These are phyloP conservation scores for Aspergillus diversus DNA, from an alignment of 495 filamentous ascomycete species.

Conservation along the genomic window DNA sequence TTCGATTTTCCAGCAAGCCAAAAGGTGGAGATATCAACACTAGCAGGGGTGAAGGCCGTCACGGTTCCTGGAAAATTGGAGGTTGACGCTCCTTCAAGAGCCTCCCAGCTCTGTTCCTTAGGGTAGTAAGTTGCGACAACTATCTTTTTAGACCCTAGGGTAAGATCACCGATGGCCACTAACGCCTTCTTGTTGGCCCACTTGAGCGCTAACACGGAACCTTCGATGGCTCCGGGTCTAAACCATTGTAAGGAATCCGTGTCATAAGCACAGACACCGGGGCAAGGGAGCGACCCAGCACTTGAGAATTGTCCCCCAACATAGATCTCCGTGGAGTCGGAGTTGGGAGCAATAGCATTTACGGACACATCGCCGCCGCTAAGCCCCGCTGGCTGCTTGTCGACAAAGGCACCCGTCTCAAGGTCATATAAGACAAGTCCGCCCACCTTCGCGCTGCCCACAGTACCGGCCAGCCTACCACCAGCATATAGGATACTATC, in stretches of 20 bases:
- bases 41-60: conserved; percentile 72
- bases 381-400: conserved; percentile 71
- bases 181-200: conserved; percentile 75
- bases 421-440: conserved; percentile 86
- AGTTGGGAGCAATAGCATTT: conserved; percentile 70
- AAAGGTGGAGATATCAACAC: conserved; percentile 64
- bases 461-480: conserved; percentile 72
- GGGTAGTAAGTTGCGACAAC: conserved; percentile 76
- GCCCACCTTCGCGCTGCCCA: conserved; percentile 62
- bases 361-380: conserved; percentile 69
- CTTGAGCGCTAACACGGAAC: conserved; percentile 67
- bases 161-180: conserved; percentile 77
- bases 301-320: conserved; percentile 80
- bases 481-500: conserved; percentile 78
- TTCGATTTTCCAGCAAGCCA: conserved; percentile 75
- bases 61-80: conserved; percentile 75
- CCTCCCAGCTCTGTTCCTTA: conserved; percentile 63
- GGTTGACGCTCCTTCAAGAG: conserved; percentile 62
- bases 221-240: conserved; percentile 71
- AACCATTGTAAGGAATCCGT: conserved; percentile 72
- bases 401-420: conserved; percentile 55
- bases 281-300: conserved; percentile 83
- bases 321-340: conserved; percentile 73
- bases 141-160: conserved; percentile 62
- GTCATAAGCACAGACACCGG: conserved; percentile 78